Percentiles rank a stretch among this genome's conserved stretches.
These are phyloP conservation scores for Rhizopogon salebrosus DNA, from an alignment of 768 basidiomycete genomes.

Conservation along the genomic window DNA sequence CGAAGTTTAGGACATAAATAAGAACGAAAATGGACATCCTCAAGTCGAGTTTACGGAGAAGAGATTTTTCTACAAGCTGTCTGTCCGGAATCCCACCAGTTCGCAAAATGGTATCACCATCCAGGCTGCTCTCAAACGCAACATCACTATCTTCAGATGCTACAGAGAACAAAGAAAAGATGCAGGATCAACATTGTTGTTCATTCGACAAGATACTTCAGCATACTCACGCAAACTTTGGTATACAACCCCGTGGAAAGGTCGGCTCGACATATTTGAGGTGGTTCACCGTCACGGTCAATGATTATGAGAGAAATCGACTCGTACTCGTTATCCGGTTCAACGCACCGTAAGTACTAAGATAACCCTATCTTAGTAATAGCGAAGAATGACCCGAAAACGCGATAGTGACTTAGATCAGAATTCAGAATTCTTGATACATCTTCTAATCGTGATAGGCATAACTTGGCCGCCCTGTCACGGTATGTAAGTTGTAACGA, in stretches of 20 bases:
- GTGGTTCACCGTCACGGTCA: no score
- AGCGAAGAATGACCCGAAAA: no score
- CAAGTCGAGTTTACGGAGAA: conserved; percentile 31
- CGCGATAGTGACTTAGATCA: no score
- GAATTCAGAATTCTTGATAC: no score
- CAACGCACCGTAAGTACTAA: no score
- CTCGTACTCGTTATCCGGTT: no score
- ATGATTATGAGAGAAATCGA: no score
- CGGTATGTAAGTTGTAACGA: no score
- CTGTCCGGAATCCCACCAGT: conserved; percentile 14
- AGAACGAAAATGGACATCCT: conserved; percentile 31
- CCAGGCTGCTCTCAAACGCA: background rate
- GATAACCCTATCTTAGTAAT: no score
- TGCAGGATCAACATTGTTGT: background rate
- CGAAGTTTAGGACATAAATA: conserved; percentile 31
- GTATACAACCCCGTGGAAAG: conserved; percentile 6
- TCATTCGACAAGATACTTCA: background rate
- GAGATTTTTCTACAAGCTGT: conserved; percentile 34
- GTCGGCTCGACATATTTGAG: conserved; percentile 6
- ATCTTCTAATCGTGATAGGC: no score
- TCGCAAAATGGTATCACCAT: background rate
- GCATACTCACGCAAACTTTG: conserved; percentile 10
- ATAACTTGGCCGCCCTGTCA: no score
- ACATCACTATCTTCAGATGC: background rate
- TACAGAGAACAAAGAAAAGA: background rate